Conservation (phyloP, 306 rosid genomes). For the Lathyrus sativus region DNA sequence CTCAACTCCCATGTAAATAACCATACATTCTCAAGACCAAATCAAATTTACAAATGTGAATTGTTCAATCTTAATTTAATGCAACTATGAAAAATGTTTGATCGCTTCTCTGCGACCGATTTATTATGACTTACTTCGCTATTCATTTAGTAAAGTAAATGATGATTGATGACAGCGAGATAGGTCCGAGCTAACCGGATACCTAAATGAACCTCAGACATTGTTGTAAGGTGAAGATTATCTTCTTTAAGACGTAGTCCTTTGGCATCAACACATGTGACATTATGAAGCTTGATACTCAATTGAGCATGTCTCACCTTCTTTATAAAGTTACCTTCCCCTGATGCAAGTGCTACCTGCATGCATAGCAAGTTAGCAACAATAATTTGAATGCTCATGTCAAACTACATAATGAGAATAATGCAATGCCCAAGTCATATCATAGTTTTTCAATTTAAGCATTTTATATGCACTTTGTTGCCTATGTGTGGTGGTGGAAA, state of each 20-base stretch:
- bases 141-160: too few species aligned
- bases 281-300: constrained; percentile 41
- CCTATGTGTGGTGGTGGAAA: too few species aligned
- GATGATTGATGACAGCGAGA: constrained; percentile 21
- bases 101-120: too few species aligned
- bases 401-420: background rate
- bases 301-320: constrained; percentile 62
- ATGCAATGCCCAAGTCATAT: background rate
- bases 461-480: too few species aligned
- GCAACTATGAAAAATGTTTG: background rate
- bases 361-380: background rate
- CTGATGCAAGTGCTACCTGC: constrained; percentile 68
- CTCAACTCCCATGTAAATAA: too few species aligned
- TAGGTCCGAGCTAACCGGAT: constrained; percentile 50
- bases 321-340: constrained; percentile 57
- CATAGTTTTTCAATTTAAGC: background rate
- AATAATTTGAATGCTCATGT: background rate
- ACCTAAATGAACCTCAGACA: constrained; percentile 56
- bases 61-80: background rate
- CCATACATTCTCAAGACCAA: background rate
- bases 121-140: too few species aligned
- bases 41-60: background rate
- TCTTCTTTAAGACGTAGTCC: constrained; percentile 50
- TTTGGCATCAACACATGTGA: constrained; percentile 55
- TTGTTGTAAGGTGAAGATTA: constrained; percentile 59